phyloP scores from a whole-genome alignment of 768 basidiomycete species.

The Amanita exitialis region DNA sequence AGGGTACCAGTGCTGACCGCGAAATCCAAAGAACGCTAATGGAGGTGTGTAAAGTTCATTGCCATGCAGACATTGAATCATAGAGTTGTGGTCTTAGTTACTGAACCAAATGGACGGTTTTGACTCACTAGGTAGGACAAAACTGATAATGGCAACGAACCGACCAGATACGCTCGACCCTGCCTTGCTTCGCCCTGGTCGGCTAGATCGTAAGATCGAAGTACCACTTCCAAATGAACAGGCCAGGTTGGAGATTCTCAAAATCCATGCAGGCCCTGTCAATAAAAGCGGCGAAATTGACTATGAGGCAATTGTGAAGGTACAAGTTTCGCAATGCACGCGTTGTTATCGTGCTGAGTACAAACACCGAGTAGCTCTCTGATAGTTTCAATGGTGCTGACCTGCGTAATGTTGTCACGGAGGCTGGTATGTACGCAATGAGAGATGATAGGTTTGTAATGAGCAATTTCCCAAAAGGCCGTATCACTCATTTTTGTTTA shows the following conservation, averaged over 20 bases:
- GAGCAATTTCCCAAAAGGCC: not conserved
- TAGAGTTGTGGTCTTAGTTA: conserved; percentile 38
- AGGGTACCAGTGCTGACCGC: conserved; percentile 95
- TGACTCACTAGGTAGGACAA: conserved; percentile 90
- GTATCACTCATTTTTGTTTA: conserved; percentile 1
- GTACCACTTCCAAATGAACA: conserved; percentile 97
- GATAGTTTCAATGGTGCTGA: conserved; percentile 97
- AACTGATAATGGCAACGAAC: conserved; percentile 99
- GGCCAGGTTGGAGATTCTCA: conserved; percentile 90
- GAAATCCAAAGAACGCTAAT: conserved; percentile 98
- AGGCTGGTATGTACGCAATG: conserved; percentile 98
- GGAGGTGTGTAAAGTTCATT: conserved; percentile 43
- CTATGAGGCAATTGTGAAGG: conserved; percentile 97
- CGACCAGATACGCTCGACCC: conserved; percentile 97
- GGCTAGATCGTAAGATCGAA: conserved; percentile 95
- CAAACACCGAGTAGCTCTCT: conserved; percentile 42
- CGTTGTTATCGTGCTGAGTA: not conserved
- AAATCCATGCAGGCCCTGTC: conserved; percentile 91
- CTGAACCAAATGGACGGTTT: conserved; percentile 99
- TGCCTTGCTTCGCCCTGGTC: conserved; percentile 89
- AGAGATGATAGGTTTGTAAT: conserved; percentile 77
- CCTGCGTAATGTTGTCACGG: conserved; percentile 88
- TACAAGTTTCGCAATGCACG: conserved; percentile 16
- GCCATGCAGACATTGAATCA: not conserved
- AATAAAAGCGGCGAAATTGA: conserved; percentile 95